Evolutionary conservation across 352 stramenopile genomes (phyloP).

Genomic region (Phytophthora boehmeriae): DNA sequence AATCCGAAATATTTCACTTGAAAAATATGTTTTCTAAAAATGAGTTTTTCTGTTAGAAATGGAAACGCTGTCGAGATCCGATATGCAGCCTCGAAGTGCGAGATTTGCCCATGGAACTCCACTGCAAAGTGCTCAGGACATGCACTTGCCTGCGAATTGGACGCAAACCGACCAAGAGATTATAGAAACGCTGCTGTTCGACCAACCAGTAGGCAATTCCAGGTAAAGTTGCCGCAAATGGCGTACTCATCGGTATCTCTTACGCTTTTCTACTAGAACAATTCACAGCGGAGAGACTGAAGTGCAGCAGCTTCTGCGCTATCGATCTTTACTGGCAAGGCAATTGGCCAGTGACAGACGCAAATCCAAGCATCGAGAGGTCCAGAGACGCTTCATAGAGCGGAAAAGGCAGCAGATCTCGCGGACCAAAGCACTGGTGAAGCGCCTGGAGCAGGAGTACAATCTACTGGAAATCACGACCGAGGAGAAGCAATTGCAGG

Average conservation of each 20-base stretch:
- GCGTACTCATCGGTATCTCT: no score
- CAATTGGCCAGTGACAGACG: constrained; percentile 30
- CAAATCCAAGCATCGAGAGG: constrained; percentile 47
- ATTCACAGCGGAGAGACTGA: constrained; percentile 2
- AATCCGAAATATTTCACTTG: no score
- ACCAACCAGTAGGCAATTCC: constrained; percentile 13
- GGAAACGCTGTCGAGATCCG: no score
- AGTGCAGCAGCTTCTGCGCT: constrained; percentile 13
- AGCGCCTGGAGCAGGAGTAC: constrained; percentile 35
- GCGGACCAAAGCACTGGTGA: constrained; percentile 31
- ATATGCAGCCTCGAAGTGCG: no score
- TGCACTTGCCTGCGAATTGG: constrained; percentile 32
- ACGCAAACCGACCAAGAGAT: constrained; percentile 43
- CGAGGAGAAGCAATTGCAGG: constrained; percentile 32
- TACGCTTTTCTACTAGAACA: no score
- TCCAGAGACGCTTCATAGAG: constrained; percentile 53
- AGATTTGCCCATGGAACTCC: not conserved
- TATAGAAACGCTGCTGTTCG: constrained; percentile 40
- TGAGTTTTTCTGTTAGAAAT: no score
- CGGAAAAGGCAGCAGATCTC: constrained; percentile 49
- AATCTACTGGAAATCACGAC: constrained; percentile 25
- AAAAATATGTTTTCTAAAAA: no score
- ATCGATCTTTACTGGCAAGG: constrained; percentile 11
- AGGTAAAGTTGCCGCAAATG: no score
- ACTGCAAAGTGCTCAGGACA: not conserved